Evolutionary conservation across 768 basidiomycete species (phyloP), one percentile per base, ranked within the genome.

Genomic region (Neoboletus subvelutipes): DNA sequence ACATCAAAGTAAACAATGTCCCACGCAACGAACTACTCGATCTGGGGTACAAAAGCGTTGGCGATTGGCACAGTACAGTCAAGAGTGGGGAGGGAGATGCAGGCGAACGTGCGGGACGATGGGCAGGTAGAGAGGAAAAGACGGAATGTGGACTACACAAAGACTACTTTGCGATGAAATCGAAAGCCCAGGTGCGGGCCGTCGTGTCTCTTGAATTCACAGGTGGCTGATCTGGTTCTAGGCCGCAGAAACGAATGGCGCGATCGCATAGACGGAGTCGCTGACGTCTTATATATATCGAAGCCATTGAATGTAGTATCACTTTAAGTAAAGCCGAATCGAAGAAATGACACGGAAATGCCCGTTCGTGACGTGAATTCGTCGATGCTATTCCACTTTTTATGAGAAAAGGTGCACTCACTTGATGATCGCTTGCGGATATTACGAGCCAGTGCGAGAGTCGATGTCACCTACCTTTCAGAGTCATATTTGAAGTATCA

Each of bases 11-110:
- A 57, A 84, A 98, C 73, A 75, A 83, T 45, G 94, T 98, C 1
- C 95, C 95, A 3, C 83, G 85, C 58, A 98, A 99, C 77, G 84
- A 82, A 58, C 80, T 99, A 5, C 82, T 99, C 40, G 85, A 84
- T 57, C 85, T 93, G 69, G 97, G 97, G 4, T 99, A 98, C 77
- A 88, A 87, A 64, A 94, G 92, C 67, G 85, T 99, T 60, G 97
- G 97, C 4, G 97, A 99, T 73, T 96, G 95, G 91, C 97, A 99
- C 75, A 95, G 92, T 59, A 99, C 97, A 0, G 73, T 71, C n/a
- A 79, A 72, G 63, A 86, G 85, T 58, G 86, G 83, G 0, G 77
- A 76, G 10, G 82, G 88, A 41, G 92, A 92, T 57, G 73, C 70
- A 0, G 82, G 80, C 5, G 97, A 99, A 74, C 83, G 97, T 26